These are phyloP conservation scores for Diaporthe capsici DNA, from an alignment of 2,329 filamentous ascomycete genomes.

Conservation along the genomic window DNA sequence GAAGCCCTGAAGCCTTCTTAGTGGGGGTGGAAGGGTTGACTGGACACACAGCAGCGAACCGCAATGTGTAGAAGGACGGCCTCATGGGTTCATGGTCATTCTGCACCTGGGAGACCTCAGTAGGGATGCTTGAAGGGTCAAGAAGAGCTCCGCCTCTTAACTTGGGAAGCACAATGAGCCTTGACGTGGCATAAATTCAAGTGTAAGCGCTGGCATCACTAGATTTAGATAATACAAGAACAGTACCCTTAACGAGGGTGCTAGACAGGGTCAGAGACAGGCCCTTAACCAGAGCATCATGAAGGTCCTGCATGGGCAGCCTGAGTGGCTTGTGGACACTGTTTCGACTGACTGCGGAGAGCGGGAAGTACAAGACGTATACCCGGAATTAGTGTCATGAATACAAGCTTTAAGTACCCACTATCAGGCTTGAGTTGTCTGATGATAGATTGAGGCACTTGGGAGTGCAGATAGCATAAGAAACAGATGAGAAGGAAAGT, in stretches of 20 bases:
- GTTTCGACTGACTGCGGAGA: not conserved
- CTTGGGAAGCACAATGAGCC: not conserved
- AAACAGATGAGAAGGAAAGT: not conserved
- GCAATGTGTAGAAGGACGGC: not conserved
- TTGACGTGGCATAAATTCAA: not conserved
- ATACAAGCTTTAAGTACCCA: not conserved
- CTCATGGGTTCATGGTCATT: not conserved
- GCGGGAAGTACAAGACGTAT: not conserved
- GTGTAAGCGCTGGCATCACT: conserved; percentile 21
- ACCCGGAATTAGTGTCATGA: not conserved
- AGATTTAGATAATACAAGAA: conserved; percentile 5
- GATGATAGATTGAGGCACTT: not conserved
- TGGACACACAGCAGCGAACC: not conserved
- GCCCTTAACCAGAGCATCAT: not conserved
- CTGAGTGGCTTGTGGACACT: not conserved
- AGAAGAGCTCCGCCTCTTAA: not conserved
- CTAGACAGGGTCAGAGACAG: conserved; percentile 1
- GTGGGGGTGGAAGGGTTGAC: conserved; percentile 2
- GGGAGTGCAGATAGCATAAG: not conserved
- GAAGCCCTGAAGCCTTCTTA: conserved; percentile 66
- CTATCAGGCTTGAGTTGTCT: not conserved
- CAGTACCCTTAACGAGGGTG: not conserved
- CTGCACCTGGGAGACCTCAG: not conserved
- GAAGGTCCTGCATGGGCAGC: not conserved
- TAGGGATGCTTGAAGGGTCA: not conserved